Evolutionary conservation across 192 early-diverging fungal genomes (phyloP).

Genomic region (Mortierella hygrophila): DNA sequence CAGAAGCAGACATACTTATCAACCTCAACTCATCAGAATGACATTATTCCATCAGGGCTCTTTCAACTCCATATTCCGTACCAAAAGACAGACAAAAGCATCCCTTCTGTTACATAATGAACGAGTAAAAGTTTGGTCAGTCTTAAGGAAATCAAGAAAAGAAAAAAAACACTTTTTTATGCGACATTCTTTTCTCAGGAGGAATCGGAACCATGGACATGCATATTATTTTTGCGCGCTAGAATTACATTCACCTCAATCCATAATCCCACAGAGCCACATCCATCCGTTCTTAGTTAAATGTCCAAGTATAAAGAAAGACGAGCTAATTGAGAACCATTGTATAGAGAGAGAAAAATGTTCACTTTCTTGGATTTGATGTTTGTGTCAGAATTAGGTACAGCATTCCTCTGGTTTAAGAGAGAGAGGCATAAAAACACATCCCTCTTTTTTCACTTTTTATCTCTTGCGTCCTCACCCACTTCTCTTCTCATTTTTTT

Average conservation of each 20-base stretch:
- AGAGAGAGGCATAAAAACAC: too few species aligned
- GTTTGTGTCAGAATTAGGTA: too few species aligned
- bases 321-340: background rate
- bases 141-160: too few species aligned
- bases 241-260: background rate
- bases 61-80: too few species aligned
- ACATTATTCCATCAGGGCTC: too few species aligned
- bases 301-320: background rate
- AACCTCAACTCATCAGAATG: background rate
- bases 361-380: too few species aligned
- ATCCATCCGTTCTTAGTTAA: background rate
- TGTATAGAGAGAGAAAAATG: too few species aligned
- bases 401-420: too few species aligned
- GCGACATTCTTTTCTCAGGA: background rate
- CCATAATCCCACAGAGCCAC: background rate
- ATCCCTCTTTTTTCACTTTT: background rate
- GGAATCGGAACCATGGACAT: background rate
- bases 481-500: background rate
- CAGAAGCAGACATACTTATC: background rate
- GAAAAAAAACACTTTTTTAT: too few species aligned
- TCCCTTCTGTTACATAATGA: too few species aligned
- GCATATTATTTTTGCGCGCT: background rate
- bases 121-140: too few species aligned
- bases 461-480: background rate
- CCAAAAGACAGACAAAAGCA: too few species aligned